These are phyloP conservation scores for Gnetum montanum DNA, from an alignment of 75 land plant species.

Conservation along the genomic window DNA sequence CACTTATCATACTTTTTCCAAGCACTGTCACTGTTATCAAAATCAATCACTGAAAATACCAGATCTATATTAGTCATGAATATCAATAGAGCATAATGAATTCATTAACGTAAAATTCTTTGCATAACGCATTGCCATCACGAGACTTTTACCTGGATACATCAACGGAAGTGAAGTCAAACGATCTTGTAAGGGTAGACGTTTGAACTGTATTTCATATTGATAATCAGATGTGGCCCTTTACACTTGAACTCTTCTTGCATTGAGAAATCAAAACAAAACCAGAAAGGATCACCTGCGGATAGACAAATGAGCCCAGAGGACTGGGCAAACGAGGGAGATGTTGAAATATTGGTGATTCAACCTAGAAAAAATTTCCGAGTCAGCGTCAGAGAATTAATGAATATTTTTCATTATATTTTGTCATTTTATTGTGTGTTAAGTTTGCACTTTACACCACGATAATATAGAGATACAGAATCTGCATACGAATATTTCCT, in stretches of 20 bases:
- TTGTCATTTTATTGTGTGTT: too few relatives aligned
- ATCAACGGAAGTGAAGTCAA: conserved; percentile 65
- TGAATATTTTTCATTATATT: too few relatives aligned
- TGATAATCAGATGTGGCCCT: not conserved
- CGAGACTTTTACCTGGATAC: conserved; percentile 47
- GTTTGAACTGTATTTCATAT: conserved; percentile 36
- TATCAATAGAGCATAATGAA: too few relatives aligned
- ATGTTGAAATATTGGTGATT: conserved; percentile 72
- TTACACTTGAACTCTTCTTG: not conserved
- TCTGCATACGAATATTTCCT: too few relatives aligned
- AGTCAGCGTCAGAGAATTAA: not conserved
- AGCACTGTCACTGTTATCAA: conserved; percentile 80
- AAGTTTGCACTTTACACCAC: too few relatives aligned
- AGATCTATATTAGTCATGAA: too few relatives aligned
- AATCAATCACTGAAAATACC: conserved; percentile 75
- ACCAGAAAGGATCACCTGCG: conserved; percentile 42
- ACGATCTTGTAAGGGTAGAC: conserved; percentile 58
- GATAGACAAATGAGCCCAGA: conserved; percentile 59
- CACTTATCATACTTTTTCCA: conserved; percentile 83
- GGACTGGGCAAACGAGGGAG: conserved; percentile 71
- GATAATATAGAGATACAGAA: too few relatives aligned
- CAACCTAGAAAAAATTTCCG: conserved; percentile 72
- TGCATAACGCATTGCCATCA: too few relatives aligned
- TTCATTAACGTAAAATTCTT: too few relatives aligned
- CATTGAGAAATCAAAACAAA: not conserved